These are phyloP conservation scores for Salix viminalis DNA, from an alignment of 345 rosid species.

Conservation along the genomic window DNA sequence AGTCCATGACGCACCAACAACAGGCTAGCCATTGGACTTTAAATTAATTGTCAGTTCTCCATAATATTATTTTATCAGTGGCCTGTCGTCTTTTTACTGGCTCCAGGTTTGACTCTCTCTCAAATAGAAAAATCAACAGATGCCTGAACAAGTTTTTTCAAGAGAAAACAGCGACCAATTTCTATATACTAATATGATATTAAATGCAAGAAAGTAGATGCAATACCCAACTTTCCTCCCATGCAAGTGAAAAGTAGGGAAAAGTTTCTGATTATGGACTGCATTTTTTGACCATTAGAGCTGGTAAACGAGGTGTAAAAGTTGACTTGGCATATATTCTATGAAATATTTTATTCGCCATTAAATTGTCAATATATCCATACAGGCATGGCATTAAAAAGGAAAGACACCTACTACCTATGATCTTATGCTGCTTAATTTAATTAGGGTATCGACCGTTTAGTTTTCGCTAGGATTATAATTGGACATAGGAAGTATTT, in stretches of 20 bases:
- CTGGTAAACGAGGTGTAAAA: neutral
- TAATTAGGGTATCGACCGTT: too few species aligned
- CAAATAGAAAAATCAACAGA: neutral
- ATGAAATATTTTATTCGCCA: neutral
- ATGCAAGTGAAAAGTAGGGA: neutral
- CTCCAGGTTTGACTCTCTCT: neutral
- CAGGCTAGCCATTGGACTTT: neutral
- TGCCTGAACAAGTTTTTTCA: neutral
- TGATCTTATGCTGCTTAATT: too few species aligned
- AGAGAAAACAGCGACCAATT: neutral
- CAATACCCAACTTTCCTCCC: neutral
- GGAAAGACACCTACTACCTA: too few species aligned
- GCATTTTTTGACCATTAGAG: neutral
- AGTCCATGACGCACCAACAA: neutral
- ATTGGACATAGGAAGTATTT: too few species aligned
- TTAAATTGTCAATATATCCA: too few species aligned
- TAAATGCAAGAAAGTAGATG: neutral
- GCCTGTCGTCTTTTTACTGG: neutral
- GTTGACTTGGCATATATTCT: neutral
- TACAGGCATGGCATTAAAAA: too few species aligned
- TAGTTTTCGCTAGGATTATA: too few species aligned
- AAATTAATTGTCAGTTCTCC: neutral
- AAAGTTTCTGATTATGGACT: neutral
- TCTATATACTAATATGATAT: neutral
- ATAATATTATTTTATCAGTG: neutral